Base-by-base conservation (phyloP, 495 filamentous ascomycete genomes). In the Xylaria castorea region DNA sequence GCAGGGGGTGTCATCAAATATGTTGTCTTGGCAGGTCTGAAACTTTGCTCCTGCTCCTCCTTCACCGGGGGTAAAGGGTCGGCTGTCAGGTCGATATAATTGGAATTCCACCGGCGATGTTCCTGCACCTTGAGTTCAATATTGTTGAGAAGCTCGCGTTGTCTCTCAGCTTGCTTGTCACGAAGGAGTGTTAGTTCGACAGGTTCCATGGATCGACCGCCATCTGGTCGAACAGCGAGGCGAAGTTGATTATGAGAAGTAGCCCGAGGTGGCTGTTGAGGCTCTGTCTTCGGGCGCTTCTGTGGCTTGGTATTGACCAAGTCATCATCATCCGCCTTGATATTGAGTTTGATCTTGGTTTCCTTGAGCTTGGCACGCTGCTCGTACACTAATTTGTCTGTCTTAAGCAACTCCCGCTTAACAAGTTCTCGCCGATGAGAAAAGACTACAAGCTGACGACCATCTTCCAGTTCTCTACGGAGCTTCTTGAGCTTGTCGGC, bases 291-390 rank as follows among this genome's bases (percentile, higher is more conserved):
- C 77, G 92, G 93, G 81, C 91, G 90, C 83, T 93, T 94, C 73
- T 90, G 93, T 74, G 92, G 86, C 89, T 96, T 96, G 77, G 95
- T 92, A 81, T 95, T 95, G 85, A 97, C 91, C 75, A 98, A 89
- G 76, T 98, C 95, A 75, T 98, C 97, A 80, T 98, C 96, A 71
- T 95, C 93, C 68, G 90, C 91, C 85, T 95, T 97, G 83, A 97
- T 92, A 74, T 91, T 90, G 64, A 97, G 88, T 78, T 93, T 94
- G 77, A 92, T 87, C 85, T 98, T 98, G 77, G 91, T 89, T 68
- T 95, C 90, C 85, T 95, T 95, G 62, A 98, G 87, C 77, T 89
- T 88, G 50, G 87, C 84, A 40, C 97, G 90, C 76, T 94, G 87
- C 77, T 94, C 87, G 83, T 97, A 98, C 68, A 99, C 87, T 57